phyloP scores from a whole-genome alignment of 1,284 basidiomycete genomes.

The Ganoderma boninense region DNA sequence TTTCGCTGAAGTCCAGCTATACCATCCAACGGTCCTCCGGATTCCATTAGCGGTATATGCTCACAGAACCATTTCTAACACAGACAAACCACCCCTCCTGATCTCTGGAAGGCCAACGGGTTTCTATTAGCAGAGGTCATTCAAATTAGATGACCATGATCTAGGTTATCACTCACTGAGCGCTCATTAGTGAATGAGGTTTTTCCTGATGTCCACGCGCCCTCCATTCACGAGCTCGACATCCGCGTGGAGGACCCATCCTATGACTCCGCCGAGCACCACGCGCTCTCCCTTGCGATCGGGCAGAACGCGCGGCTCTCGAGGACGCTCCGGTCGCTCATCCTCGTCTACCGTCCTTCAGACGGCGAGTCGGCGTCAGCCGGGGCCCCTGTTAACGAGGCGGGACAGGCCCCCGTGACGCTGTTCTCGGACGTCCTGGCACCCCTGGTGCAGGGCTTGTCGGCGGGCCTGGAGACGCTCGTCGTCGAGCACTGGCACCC shows the following conservation, averaged over 20 bases:
- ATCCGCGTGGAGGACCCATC: neutral
- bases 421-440: neutral
- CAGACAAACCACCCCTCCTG: too few species aligned
- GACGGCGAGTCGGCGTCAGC: neutral
- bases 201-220: too few species aligned
- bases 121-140: too few species aligned
- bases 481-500: neutral
- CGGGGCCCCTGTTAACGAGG: neutral
- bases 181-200: too few species aligned
- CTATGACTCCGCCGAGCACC: neutral
- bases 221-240: neutral
- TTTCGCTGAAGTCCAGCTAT: too few species aligned
- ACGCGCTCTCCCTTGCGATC: neutral
- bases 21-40: too few species aligned
- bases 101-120: too few species aligned
- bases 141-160: too few species aligned
- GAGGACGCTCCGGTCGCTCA: neutral
- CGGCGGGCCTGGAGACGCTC: neutral
- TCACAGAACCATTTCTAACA: too few species aligned
- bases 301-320: neutral
- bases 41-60: too few species aligned
- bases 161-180: too few species aligned
- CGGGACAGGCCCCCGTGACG: neutral
- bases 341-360: neutral
- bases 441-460: neutral